Conservation (phyloP, 2,329 filamentous ascomycete genomes). For the Apiospora saccharicola region DNA sequence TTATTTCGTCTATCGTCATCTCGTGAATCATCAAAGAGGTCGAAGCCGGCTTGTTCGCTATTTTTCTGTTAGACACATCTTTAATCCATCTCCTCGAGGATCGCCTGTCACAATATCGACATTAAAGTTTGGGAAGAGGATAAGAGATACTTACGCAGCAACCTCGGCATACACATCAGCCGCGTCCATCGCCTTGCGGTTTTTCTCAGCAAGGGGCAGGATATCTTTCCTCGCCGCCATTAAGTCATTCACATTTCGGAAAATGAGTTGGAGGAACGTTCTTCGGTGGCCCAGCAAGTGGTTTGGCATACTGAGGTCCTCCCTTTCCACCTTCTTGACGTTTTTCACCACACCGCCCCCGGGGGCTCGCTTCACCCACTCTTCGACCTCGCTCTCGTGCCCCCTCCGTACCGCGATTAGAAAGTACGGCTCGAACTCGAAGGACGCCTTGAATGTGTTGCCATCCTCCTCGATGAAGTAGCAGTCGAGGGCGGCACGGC, state of each 20-base stretch:
- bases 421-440: constrained; percentile 98
- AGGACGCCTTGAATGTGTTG: constrained; percentile 91
- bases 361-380: constrained; percentile 84
- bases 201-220: constrained; percentile 92
- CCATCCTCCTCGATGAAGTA: constrained; percentile 95
- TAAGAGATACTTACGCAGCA: constrained; percentile 69
- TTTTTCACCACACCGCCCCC: constrained; percentile 84
- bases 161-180: constrained; percentile 99
- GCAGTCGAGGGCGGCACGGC: constrained; percentile 90
- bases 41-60: constrained; percentile 62
- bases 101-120: not conserved
- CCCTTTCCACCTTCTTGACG: constrained; percentile 82
- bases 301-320: constrained; percentile 94
- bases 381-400: constrained; percentile 91
- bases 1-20: constrained; percentile 81
- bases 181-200: constrained; percentile 93
- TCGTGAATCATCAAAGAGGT: constrained; percentile 90
- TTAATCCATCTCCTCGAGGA: not conserved
- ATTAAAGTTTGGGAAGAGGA: not conserved
- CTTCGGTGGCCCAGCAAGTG: constrained; percentile 90
- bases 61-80: constrained; percentile 29
- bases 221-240: constrained; percentile 85
- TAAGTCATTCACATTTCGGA: constrained; percentile 87
- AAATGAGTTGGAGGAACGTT: constrained; percentile 86
- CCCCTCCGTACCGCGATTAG: constrained; percentile 88